Conservation (phyloP, 306 rosid species). For the Vicia sativa region DNA sequence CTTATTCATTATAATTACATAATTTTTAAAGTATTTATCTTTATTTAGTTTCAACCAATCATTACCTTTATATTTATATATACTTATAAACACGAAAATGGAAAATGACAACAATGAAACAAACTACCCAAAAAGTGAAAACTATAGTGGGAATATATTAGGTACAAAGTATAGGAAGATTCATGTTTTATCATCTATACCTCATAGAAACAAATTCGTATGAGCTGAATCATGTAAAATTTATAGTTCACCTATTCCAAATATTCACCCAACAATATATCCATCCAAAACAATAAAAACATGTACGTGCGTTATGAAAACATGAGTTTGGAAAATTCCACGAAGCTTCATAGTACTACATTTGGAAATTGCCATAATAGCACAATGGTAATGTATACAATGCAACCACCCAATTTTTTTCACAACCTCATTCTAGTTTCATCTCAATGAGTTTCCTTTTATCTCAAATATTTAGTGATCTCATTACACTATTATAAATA, state of each 20-base stretch:
- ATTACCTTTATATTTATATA: too few species aligned
- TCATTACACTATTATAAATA: constrained; percentile 6
- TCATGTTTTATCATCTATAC: constrained; percentile 22
- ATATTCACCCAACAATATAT: constrained; percentile 8
- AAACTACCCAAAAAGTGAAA: not conserved
- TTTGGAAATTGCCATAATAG: constrained; percentile 35
- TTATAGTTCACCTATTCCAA: constrained; percentile 31
- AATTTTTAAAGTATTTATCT: too few species aligned
- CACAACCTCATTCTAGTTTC: constrained; percentile 13
- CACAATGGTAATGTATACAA: constrained; percentile 26
- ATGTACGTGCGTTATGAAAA: constrained; percentile 37
- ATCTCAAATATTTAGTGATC: constrained; percentile 25
- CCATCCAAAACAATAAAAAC: not conserved
- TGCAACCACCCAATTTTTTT: constrained; percentile 8
- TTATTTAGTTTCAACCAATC: too few species aligned
- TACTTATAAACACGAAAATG: not conserved
- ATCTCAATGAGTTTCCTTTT: not conserved
- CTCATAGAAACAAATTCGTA: not conserved
- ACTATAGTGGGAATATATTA: not conserved
- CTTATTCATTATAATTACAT: too few species aligned
- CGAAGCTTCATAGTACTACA: constrained; percentile 42
- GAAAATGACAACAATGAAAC: constrained; percentile 24
- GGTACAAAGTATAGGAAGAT: constrained; percentile 38
- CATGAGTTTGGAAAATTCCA: constrained; percentile 36
- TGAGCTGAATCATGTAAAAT: too few species aligned